Evolutionary conservation across 495 filamentous ascomycete genomes (phyloP), one percentile per base, ranked within the genome.

Genomic region (Alectoria sarmentosa): DNA sequence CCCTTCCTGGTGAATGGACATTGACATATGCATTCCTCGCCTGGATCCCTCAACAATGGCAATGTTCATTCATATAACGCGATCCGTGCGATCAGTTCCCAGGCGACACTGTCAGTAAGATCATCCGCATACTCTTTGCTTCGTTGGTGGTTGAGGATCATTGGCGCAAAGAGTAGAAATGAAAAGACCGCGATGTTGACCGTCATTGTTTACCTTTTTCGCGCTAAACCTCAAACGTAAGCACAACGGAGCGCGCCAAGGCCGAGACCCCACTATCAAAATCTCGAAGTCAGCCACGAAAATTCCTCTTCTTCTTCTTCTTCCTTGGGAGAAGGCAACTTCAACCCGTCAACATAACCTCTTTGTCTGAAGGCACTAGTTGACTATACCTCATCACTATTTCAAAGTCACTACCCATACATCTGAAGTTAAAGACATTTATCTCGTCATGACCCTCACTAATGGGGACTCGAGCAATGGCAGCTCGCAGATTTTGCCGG

Each of bases 381-480:
- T 71, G 79, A 75, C 72, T 69, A 78, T 70, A 70, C 21, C 5
- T 15, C 4, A 41, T 38, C 15, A 14, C 11, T 41, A 11, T 8
- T 7, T 73, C 70, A 15, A 32, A 32, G 49, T 32, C 28, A 32
- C 14, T 8, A 7, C 1, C 14, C 10, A 34, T 3, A 32, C n/a
- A 19, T 19, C 10, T 7, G 11, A 19, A 21, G 34, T 34, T 30
- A 55, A 32, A 34, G 52, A 55, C 30, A 34, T 21, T 55, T 11
- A 23, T 10, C 17, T 9, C 48, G n/a, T 75, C 66, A 91, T 91
- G 88, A 82, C 88, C 74, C 81, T 87, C 71, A 79, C 83, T 66
- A 88, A 91, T 75, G 86, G 86, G 66, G 83, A 85, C 74, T 70
- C 73, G 41, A 57, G 63, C 72, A 74, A 56, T 73, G 75, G 67